These are phyloP conservation scores for Tausonia pullulans DNA, from an alignment of 1,284 basidiomycete species.

Conservation along the genomic window DNA sequence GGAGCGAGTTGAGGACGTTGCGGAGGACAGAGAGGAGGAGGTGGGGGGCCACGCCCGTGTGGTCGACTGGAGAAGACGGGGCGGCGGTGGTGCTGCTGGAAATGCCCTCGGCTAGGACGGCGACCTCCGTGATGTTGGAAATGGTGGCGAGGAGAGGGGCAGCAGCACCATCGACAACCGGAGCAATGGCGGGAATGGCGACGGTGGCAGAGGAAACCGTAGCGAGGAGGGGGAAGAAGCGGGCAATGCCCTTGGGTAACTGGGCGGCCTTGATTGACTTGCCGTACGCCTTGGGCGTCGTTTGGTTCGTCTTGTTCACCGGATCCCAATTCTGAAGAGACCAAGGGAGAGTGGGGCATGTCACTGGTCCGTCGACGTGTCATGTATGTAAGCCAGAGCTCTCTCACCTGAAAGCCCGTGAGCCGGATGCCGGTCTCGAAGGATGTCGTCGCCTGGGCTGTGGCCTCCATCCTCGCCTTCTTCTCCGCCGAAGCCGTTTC, in stretches of 20 bases:
- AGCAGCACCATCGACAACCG: no score
- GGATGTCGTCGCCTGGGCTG: conserved; percentile 60
- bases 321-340: conserved; percentile 58
- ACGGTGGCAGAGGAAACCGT: no score
- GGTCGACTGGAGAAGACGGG: conserved; percentile 18
- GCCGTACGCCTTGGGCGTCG: conserved; percentile 68
- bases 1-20: conserved; percentile 46
- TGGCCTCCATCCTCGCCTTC: conserved; percentile 60
- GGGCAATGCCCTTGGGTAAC: conserved; percentile 58
- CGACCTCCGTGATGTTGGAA: conserved; percentile 24
- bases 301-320: conserved; percentile 42
- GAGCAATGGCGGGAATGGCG: no score
- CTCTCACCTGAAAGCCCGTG: conserved; percentile 75
- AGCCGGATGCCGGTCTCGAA: conserved; percentile 63
- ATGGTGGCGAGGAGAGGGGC: no score
- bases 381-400: not conserved
- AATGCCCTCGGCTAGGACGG: conserved; percentile 62
- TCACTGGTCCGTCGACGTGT: not conserved
- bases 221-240: conserved; percentile 55
- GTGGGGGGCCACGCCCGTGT: conserved; percentile 44
- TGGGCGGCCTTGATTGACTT: conserved; percentile 57
- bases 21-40: conserved; percentile 52
- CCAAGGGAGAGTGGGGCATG: not conserved
- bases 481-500: conserved; percentile 62
- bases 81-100: conserved; percentile 54